Evolutionary conservation across 192 early-diverging fungal species (phyloP).

Genomic region (Coemansia sp.): DNA sequence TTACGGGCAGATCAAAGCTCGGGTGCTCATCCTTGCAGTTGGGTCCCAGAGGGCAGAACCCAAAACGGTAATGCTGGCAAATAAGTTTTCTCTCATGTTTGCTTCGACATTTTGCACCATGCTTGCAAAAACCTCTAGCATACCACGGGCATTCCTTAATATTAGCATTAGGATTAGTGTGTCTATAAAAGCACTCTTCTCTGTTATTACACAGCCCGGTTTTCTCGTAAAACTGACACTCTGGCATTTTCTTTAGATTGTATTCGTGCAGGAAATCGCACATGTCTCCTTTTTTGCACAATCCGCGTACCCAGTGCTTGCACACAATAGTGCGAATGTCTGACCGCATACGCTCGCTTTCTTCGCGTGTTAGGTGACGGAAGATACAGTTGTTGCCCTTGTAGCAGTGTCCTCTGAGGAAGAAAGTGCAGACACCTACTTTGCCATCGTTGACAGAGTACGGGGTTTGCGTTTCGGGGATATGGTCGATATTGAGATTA

Average conservation of each 20-base stretch:
- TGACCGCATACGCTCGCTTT: constrained; percentile 43
- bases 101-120: constrained; percentile 77
- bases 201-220: constrained; percentile 89
- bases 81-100: constrained; percentile 90
- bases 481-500: constrained; percentile 31
- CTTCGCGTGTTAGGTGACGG: constrained; percentile 63
- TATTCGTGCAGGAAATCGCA: constrained; percentile 99
- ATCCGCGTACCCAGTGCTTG: constrained; percentile 95
- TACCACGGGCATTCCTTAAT: constrained; percentile 97
- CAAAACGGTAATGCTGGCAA: constrained; percentile 90
- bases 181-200: constrained; percentile 84
- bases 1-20: constrained; percentile 36
- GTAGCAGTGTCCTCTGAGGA: constrained; percentile 79
- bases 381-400: constrained; percentile 77
- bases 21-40: constrained; percentile 87
- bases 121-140: constrained; percentile 86
- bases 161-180: constrained; percentile 90
- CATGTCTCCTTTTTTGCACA: constrained; percentile 96
- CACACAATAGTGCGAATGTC: constrained; percentile 89
- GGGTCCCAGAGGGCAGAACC: constrained; percentile 92
- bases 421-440: constrained; percentile 78
- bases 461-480: constrained; percentile 17
- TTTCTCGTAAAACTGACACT: constrained; percentile 91
- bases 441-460: constrained; percentile 44
- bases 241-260: constrained; percentile 96